Base-by-base conservation (phyloP, 1,139 yeast genomes). In the Geotrichum klebahnii region DNA sequence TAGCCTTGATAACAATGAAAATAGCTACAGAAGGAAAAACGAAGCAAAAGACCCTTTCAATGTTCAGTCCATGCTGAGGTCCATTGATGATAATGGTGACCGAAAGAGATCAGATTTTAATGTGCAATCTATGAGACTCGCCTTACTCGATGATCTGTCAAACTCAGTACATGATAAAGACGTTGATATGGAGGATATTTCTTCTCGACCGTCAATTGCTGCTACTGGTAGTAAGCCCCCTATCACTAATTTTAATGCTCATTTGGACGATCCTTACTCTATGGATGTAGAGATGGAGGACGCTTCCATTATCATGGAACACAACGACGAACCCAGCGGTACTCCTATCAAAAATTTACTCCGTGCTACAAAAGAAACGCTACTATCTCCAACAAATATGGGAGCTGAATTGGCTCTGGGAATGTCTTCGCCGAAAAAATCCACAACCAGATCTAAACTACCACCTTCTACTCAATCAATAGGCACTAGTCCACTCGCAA, bases 381-480 rank as follows among this genome's bases (percentile, higher is more conserved):
- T 51, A 4, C 24, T 51, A 17, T 51, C 54, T 1, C 54, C 54
- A 3, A 51, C 54, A 2, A 23, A n/a, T n/a, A 50, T 39, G 32
- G 54, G 54, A 4, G 54, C 51, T 2, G 52, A 51, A n/a, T 24
- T 47, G 16, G 54, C 54, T 4, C 24, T 51, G 3, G 39, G 37
- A 32, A 24, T 31, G 5, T 32, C 43, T 14, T 33, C 24, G 14
- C 46, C 32, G 4, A 24, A 20, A 31, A 38, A 22, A 19, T 5
- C 31, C 32, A 46, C 26, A 26, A 4, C 19, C 17, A 17, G 26
- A 10, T 29, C 33, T 24, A 23, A 22, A 31, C 32, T 14, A 3
- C 23, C 4, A n/a, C 12, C 17, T 2, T 20, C 17, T 3, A 14
- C 23, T 5, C 14, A 35, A 17, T 34, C 41, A 2, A 23, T 29